Conservation (phyloP, 1,284 basidiomycete species). For the Agaricales sp. region DNA sequence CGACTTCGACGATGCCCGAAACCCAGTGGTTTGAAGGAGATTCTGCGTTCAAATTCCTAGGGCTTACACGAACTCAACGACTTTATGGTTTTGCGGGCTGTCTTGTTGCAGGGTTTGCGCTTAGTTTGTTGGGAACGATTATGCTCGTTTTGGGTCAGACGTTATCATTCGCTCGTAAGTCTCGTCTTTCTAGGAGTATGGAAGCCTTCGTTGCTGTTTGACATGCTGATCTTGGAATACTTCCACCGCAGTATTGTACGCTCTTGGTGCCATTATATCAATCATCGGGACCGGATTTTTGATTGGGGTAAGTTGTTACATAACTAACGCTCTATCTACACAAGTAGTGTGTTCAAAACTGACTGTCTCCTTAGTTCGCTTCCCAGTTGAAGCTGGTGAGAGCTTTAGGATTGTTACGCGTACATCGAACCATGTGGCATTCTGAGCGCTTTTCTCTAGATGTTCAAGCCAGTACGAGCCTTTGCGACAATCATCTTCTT, state of each 20-base stretch:
- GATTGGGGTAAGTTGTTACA: slow-evolving; percentile 52
- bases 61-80: slow-evolving; percentile 68
- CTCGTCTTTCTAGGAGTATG: slow-evolving; percentile 1
- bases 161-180: slow-evolving; percentile 71
- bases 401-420: not conserved
- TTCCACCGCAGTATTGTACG: slow-evolving; percentile 59
- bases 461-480: slow-evolving; percentile 91
- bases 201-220: not conserved
- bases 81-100: slow-evolving; percentile 79
- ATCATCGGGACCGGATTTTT: slow-evolving; percentile 86
- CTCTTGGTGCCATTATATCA: slow-evolving; percentile 73
- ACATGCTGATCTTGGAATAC: slow-evolving; percentile 1
- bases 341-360: slow-evolving; percentile 2
- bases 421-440: not conserved
- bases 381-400: slow-evolving; percentile 72
- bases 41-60: slow-evolving; percentile 72
- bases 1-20: slow-evolving; percentile 48
- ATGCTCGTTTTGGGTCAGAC: slow-evolving; percentile 68
- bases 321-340: slow-evolving; percentile 1
- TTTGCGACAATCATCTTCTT: slow-evolving; percentile 76
- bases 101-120: slow-evolving; percentile 59
- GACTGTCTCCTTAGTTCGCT: slow-evolving; percentile 40
- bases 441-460: slow-evolving; percentile 32
- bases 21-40: slow-evolving; percentile 75
- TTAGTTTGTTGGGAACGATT: slow-evolving; percentile 77